Conservation (phyloP, 371 early-diverging fungal genomes). For the Mucor lusitanicus region DNA sequence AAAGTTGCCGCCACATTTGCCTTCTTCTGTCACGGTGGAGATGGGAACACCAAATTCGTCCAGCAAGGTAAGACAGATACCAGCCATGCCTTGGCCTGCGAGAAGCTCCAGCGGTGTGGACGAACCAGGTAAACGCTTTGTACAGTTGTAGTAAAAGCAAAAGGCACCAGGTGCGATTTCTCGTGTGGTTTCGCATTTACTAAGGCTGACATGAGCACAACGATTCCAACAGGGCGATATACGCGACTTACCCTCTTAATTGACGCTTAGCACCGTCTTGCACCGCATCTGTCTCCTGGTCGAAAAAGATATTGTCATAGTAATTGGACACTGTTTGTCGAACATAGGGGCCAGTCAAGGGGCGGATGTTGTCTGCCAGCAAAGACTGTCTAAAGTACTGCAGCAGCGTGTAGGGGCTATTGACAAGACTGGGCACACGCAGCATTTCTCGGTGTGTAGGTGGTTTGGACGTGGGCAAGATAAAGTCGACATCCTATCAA, state of each 20-base stretch:
- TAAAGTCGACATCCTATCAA: conserved; percentile 65
- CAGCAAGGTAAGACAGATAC: conserved; percentile 65
- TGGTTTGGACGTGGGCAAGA: conserved; percentile 56
- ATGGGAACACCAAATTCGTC: conserved; percentile 46
- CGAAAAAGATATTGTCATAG: conserved; percentile 22
- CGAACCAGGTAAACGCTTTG: conserved; percentile 39
- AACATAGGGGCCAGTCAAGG: conserved; percentile 64
- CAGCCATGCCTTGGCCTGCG: conserved; percentile 75
- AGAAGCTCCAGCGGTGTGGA: conserved; percentile 38
- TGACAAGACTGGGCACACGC: conserved; percentile 57
- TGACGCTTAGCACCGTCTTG: conserved; percentile 1
- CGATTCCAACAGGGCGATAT: not conserved
- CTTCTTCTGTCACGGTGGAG: conserved; percentile 21
- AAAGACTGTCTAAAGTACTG: conserved; percentile 70
- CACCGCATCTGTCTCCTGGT: conserved; percentile 4
- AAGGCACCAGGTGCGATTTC: conserved; percentile 22
- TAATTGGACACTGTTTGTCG: conserved; percentile 46
- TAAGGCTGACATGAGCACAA: not conserved
- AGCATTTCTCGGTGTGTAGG: conserved; percentile 45
- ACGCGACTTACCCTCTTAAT: not conserved
- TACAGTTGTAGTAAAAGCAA: conserved; percentile 53
- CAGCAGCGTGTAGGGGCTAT: conserved; percentile 61
- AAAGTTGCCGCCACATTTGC: conserved; percentile 17
- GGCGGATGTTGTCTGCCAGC: conserved; percentile 47
- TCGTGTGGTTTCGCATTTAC: conserved; percentile 5